These are phyloP conservation scores for Entrophospora sp. DNA, from an alignment of 192 early-diverging fungal species.

Conservation along the genomic window DNA sequence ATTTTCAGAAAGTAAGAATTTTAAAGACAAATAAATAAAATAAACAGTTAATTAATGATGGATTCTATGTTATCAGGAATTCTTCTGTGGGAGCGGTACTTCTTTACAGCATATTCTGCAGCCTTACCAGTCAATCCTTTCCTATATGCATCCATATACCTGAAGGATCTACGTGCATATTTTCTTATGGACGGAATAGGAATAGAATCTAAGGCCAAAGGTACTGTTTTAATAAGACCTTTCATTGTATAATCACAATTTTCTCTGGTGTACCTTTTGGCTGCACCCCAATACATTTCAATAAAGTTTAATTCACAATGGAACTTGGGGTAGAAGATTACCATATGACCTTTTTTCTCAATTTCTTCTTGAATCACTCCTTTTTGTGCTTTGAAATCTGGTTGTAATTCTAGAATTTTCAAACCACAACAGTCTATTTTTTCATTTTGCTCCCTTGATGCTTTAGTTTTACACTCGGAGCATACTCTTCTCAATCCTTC, in stretches of 20 bases:
- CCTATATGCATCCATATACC: constrained; percentile 9
- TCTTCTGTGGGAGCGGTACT: not conserved
- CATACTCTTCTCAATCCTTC: not conserved
- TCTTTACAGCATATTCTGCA: constrained; percentile 4
- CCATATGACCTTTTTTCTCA: constrained; percentile 1
- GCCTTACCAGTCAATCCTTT: not conserved
- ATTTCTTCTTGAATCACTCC: constrained; percentile 2
- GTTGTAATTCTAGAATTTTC: constrained; percentile 17
- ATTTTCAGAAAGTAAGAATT: too few species aligned
- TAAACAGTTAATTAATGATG: too few species aligned
- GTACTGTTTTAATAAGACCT: constrained; percentile 16
- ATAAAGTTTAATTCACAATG: constrained; percentile 29
- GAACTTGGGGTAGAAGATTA: constrained; percentile 25
- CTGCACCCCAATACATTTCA: constrained; percentile 26
- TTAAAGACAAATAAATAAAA: too few species aligned
- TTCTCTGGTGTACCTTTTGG: constrained; percentile 17
- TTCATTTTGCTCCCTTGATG: not conserved
- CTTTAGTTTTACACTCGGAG: not conserved
- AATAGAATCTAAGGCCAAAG: constrained; percentile 19
- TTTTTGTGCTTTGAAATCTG: constrained; percentile 25
- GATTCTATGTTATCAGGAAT: too few species aligned
- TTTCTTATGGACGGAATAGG: constrained; percentile 12
- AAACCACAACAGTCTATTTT: constrained; percentile 20
- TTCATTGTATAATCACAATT: constrained; percentile 24
- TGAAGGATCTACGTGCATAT: constrained; percentile 10